Base-by-base conservation (phyloP, 192 early-diverging fungal species). In the Coemansia sp. region DNA sequence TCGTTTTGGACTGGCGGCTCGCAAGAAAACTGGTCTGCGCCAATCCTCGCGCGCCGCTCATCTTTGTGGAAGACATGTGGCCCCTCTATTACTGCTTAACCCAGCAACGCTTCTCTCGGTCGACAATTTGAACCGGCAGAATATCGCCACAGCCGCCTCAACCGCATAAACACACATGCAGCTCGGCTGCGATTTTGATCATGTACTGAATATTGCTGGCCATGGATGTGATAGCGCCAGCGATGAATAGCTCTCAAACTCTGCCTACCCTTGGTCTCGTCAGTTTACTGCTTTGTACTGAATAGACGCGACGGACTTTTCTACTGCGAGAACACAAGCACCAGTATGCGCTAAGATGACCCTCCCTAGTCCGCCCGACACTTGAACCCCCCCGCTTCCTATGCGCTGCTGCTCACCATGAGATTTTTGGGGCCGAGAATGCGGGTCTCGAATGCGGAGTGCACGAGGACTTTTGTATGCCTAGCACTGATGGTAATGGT, bases 251-350 rank as follows among this genome's bases (percentile, higher is more conserved):
- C 19, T 50, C 46, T 24, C 46, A 50, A 50, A 24, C 46, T 21
- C 46, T 50, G 19, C 45, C 45, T n/a, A n/a, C 21, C 6, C 46
- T 10, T 50, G 46, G 46, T 27, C 46, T 21, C 34, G 36, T 45
- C 33, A 19, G 16, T 50, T 17, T 57, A 57, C 54, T 57, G 54
- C 54, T 57, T 4, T 54, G 2, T 14, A 14, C 33, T 16, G 54
- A 57, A 57, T 35, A 57, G 54, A 33, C 54, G 31, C 17, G 31
- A n/a, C 6, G 54, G 16, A 14, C 16, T 7, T 57, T 11, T 1
- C 54, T 57, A 57, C 54, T 57, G 54, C 54, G 31, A 57, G 33
- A 57, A 57, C n/a, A 17, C 16, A 57, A 57, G 54, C 54, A 33
- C 31, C 54, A 35, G 31, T 57, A 51, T 51, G 50, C 24, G 50